phyloP scores from a whole-genome alignment of 2,329 filamentous ascomycete species.

The Exophiala sp. region DNA sequence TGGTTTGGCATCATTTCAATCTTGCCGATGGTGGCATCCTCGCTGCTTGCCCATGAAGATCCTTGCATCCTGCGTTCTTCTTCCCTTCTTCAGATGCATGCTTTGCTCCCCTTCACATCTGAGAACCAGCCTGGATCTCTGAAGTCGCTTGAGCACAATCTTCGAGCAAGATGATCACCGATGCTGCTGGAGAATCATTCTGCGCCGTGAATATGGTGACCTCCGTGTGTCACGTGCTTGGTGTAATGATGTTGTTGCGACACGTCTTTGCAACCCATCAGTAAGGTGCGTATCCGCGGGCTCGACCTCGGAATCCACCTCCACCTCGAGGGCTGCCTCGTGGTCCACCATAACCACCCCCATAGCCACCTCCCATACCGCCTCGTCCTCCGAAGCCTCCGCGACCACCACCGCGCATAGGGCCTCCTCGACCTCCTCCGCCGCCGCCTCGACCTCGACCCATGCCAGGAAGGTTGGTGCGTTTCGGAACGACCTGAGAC shows the following conservation, averaged over 20 bases:
- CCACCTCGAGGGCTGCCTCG: conserved; percentile 29
- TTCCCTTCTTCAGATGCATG: too few relatives aligned
- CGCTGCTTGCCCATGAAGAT: too few relatives aligned
- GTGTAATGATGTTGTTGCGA: conserved; percentile 5
- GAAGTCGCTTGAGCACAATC: not conserved
- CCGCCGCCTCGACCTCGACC: conserved; percentile 62
- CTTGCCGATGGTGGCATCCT: too few relatives aligned
- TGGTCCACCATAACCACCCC: conserved; percentile 20
- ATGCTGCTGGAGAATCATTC: not conserved
- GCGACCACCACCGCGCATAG: conserved; percentile 58
- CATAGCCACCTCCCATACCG: conserved; percentile 45
- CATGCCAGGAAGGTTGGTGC: conserved; percentile 96
- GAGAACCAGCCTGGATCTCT: too few relatives aligned
- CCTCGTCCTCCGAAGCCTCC: conserved; percentile 59
- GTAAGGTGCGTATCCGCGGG: conserved; percentile 53
- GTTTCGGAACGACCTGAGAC: conserved; percentile 74
- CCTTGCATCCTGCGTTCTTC: too few relatives aligned
- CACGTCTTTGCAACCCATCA: conserved; percentile 27
- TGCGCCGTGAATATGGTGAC: not conserved
- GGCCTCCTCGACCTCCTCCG: conserved; percentile 39
- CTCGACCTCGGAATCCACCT: conserved; percentile 39
- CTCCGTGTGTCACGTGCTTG: conserved; percentile 13
- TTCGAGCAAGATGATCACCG: not conserved
- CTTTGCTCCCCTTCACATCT: too few relatives aligned
- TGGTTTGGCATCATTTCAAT: too few relatives aligned